Evolutionary conservation across 768 basidiomycete genomes (phyloP), one percentile per base, ranked within the genome.

Genomic region (Saitozyma podzolica): DNA sequence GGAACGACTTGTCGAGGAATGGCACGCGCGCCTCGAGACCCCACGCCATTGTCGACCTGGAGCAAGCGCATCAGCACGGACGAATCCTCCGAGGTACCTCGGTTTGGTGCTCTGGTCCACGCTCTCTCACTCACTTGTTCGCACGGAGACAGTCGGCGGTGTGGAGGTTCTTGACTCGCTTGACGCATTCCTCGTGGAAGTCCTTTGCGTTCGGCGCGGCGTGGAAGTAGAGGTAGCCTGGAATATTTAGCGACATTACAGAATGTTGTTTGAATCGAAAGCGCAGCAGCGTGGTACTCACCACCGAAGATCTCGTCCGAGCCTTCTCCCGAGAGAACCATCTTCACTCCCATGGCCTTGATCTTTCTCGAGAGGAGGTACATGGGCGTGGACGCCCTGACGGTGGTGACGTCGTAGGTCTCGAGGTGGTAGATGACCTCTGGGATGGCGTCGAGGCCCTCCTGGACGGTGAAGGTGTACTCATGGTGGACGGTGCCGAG

Each of bases 341-440:
- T 99, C 83, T 99, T 99, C 57, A 99, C 96, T 61, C 96, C 96
- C 91, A 92, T 97, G 5, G 96, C 95, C 82, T 98, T 99, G 83
- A 99, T 94, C 82, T 99, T 98, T 54, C 96, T 86, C 77, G 90
- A 92, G 63, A 99, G 86, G 39, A 99, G 87, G 81, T 98, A 98
- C 96, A 99, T 99, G 3, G 96, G 96, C 5, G 94, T 97, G 72
- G 90, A 92, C 9, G 96, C 96, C 53, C 96, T 89, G 54, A 97
- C 91, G 45, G 96, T 99, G 39, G 96, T 99, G 61, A 99, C 96
- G 79, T 99, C 96, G 80, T 92, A 98, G 1, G 96, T 98, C 82
- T 99, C 96, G 42, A 99, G 86, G 76, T 98, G 95, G 80, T 97
- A 89, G 67, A 99, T 96, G 63, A 98, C 95, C 61, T 99, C 96